phyloP scores from a whole-genome alignment of 768 basidiomycete species.

The Erythrobasidium yunnanense region DNA sequence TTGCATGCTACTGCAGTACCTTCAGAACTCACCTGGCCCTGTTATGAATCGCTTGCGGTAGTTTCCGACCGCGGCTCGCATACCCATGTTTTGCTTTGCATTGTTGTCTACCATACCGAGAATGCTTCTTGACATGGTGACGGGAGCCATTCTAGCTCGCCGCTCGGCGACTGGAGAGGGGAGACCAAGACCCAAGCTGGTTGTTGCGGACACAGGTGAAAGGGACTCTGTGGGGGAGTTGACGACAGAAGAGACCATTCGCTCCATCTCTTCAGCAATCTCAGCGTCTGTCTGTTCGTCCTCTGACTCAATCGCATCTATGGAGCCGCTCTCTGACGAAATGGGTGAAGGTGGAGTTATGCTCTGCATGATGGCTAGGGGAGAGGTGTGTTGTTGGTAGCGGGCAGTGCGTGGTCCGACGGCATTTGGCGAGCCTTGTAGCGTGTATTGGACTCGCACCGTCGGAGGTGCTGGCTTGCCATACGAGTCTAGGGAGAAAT shows the following conservation, averaged over 20 bases:
- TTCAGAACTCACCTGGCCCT: slow-evolving; percentile 1
- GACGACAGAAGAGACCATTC: slow-evolving; percentile 20
- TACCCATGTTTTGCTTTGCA: slow-evolving; percentile 16
- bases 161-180: not conserved
- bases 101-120: not conserved
- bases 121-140: not conserved
- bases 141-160: not conserved
- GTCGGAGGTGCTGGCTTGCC: too few relatives aligned
- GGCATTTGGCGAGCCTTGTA: not conserved
- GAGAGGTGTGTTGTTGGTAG: not conserved
- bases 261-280: slow-evolving; percentile 16
- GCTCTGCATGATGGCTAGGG: not conserved
- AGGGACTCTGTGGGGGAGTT: not conserved
- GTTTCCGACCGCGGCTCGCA: slow-evolving; percentile 20
- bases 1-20: not conserved
- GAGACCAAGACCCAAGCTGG: not conserved
- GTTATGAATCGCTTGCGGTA: slow-evolving; percentile 10
- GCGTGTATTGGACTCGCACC: too few relatives aligned
- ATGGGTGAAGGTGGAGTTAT: not conserved
- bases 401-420: not conserved
- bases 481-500: too few relatives aligned
- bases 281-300: not conserved
- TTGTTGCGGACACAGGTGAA: not conserved
- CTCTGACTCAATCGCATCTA: not conserved
- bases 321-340: not conserved